phyloP scores from a whole-genome alignment of 495 filamentous ascomycete genomes.

The Hypoxylon cercidicola region DNA sequence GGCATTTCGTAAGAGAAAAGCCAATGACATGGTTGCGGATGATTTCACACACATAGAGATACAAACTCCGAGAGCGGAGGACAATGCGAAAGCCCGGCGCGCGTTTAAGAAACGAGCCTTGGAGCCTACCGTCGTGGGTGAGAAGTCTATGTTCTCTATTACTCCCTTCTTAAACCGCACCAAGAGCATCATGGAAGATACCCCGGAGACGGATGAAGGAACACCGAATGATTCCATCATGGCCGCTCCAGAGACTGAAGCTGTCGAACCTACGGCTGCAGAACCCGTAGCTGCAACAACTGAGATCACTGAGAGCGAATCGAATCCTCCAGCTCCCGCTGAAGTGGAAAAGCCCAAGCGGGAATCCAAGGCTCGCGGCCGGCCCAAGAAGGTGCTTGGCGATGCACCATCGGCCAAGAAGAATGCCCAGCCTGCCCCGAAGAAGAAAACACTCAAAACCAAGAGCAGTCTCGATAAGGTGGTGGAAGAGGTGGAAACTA shows the following conservation, averaged over 20 bases:
- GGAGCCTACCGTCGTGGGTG: conserved; percentile 69
- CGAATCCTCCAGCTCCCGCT: conserved; percentile 5
- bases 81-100: conserved; percentile 46
- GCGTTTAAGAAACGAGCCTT: conserved; percentile 62
- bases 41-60: conserved; percentile 49
- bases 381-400: conserved; percentile 51
- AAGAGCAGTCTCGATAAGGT: conserved; percentile 42
- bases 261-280: conserved; percentile 18
- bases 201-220: conserved; percentile 38
- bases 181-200: conserved; percentile 56
- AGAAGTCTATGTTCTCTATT: conserved; percentile 91
- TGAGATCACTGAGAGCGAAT: conserved; percentile 9
- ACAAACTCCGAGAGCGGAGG: conserved; percentile 49
- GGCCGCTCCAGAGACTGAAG: conserved; percentile 14
- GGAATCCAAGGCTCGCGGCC: conserved; percentile 50
- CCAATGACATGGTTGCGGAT: conserved; percentile 46
- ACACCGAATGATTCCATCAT: conserved; percentile 41
- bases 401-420: conserved; percentile 56
- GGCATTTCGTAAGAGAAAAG: conserved; percentile 46
- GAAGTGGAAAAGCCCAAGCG: conserved; percentile 38
- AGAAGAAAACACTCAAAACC: conserved; percentile 45
- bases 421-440: conserved; percentile 48
- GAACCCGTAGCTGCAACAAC: conserved; percentile 11
- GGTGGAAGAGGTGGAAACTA: conserved; percentile 30
- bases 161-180: conserved; percentile 91